Conservation (phyloP, 495 filamentous ascomycete genomes). For the Penicillium alfredii region DNA sequence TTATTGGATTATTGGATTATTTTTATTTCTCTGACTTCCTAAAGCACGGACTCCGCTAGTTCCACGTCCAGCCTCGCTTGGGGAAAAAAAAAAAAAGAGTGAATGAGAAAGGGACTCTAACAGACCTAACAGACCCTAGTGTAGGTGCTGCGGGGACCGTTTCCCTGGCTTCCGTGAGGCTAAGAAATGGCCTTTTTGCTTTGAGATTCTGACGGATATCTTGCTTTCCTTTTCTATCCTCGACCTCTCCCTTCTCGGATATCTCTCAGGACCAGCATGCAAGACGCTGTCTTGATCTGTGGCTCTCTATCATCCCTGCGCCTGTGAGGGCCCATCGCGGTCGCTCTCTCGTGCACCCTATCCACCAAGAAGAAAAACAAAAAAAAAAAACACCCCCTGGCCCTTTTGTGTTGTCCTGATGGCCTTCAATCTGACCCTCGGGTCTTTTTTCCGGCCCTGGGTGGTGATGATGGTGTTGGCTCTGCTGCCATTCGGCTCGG, state of each 20-base stretch:
- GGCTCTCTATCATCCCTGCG: conserved; percentile 12
- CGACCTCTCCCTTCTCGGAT: background rate
- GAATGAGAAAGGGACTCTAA: too few relatives aligned
- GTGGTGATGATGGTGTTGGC: conserved; percentile 16
- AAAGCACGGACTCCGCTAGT: conserved; percentile 4
- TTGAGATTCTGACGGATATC: background rate
- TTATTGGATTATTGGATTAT: conserved; percentile 7
- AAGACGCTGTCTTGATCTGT: conserved; percentile 13
- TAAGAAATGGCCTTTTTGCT: too few relatives aligned
- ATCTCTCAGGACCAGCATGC: conserved; percentile 15
- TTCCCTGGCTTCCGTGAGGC: conserved; percentile 11
- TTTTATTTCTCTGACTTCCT: conserved; percentile 2
- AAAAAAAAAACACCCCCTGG: too few relatives aligned
- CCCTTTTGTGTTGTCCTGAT: too few relatives aligned
- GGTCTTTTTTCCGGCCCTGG: conserved; percentile 15
- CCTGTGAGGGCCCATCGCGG: conserved; percentile 20
- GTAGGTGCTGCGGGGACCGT: conserved; percentile 24
- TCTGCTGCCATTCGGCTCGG: conserved; percentile 17
- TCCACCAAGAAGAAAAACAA: too few relatives aligned
- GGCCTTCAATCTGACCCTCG: conserved; percentile 10
- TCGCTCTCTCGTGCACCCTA: conserved; percentile 12
- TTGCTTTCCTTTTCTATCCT: conserved; percentile 2
- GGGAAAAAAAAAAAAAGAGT: too few relatives aligned
- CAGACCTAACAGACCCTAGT: conserved; percentile 10
- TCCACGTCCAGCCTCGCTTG: too few relatives aligned